Conservation (phyloP, 2,329 filamentous ascomycete genomes). For the Xylaria sp. region DNA sequence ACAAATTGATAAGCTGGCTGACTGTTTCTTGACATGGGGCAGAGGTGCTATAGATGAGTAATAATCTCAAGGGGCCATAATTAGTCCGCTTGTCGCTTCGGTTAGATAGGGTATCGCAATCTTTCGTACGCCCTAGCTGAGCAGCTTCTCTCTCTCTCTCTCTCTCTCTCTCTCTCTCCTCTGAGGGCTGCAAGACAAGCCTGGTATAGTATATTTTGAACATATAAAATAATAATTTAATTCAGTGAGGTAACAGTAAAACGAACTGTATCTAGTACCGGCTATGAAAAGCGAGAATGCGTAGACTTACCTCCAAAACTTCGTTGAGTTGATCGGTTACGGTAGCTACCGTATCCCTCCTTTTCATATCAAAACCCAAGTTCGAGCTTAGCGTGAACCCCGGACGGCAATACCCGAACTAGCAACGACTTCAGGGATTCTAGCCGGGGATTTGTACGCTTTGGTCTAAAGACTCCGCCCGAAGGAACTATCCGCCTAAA, state of each 20-base stretch:
- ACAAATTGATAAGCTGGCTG: not conserved
- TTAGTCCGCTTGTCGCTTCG: not conserved
- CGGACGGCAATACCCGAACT: not conserved
- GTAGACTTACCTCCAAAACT: not conserved
- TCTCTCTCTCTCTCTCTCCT: no score
- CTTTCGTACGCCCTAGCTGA: not conserved
- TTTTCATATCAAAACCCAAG: not conserved
- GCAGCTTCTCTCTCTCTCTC: no score
- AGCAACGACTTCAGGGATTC: not conserved
- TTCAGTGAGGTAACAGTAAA: no score
- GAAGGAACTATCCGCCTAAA: not conserved
- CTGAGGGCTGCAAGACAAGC: no score
- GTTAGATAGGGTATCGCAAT: not conserved
- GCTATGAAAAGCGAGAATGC: no score
- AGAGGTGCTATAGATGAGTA: not conserved
- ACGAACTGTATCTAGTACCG: no score
- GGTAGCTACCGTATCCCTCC: not conserved
- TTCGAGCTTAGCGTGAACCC: not conserved
- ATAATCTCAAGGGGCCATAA: not conserved
- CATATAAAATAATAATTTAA: no score
- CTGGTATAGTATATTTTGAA: no score
- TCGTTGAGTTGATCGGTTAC: not conserved
- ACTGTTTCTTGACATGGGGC: not conserved
- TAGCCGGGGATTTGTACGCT: not conserved
- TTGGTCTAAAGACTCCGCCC: not conserved